Conservation (phyloP, 768 basidiomycete genomes). For the Lactifluus hygrophoroides region DNA sequence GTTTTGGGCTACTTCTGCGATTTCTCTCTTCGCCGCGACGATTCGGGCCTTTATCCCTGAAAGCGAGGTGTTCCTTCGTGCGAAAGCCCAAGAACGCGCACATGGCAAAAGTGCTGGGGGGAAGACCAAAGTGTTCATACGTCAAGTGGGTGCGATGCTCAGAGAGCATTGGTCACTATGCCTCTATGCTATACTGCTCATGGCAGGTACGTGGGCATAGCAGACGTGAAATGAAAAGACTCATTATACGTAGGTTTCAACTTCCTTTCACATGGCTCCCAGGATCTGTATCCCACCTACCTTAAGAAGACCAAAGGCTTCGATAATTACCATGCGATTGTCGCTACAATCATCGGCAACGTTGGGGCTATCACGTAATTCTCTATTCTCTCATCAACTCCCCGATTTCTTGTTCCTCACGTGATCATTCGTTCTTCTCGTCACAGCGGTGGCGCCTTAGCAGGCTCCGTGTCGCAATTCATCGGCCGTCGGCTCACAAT, state of each 20-base stretch:
- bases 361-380: slow-evolving; percentile 26
- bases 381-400: neutral
- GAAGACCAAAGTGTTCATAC: slow-evolving; percentile 66
- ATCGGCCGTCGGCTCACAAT: slow-evolving; percentile 41
- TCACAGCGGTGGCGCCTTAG: slow-evolving; percentile 31
- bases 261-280: slow-evolving; percentile 45
- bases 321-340: slow-evolving; percentile 27
- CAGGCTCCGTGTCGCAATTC: slow-evolving; percentile 34
- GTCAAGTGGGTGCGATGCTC: slow-evolving; percentile 67
- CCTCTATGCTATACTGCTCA: slow-evolving; percentile 76
- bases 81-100: slow-evolving; percentile 45
- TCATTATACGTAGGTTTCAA: slow-evolving; percentile 34
- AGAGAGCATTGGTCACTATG: slow-evolving; percentile 75
- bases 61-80: slow-evolving; percentile 61
- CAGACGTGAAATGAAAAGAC: neutral
- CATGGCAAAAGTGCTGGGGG: slow-evolving; percentile 30
- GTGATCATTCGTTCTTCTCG: slow-evolving; percentile 14
- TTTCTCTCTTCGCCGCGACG: slow-evolving; percentile 60
- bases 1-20: slow-evolving; percentile 73
- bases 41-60: slow-evolving; percentile 69
- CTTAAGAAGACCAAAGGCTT: slow-evolving; percentile 31
- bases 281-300: slow-evolving; percentile 36
- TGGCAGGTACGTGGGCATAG: slow-evolving; percentile 40
- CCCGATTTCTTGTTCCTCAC: neutral
- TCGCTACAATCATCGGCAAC: slow-evolving; percentile 39